phyloP scores from a whole-genome alignment of 352 stramenopile species.

The Phytophthora kernoviae region DNA sequence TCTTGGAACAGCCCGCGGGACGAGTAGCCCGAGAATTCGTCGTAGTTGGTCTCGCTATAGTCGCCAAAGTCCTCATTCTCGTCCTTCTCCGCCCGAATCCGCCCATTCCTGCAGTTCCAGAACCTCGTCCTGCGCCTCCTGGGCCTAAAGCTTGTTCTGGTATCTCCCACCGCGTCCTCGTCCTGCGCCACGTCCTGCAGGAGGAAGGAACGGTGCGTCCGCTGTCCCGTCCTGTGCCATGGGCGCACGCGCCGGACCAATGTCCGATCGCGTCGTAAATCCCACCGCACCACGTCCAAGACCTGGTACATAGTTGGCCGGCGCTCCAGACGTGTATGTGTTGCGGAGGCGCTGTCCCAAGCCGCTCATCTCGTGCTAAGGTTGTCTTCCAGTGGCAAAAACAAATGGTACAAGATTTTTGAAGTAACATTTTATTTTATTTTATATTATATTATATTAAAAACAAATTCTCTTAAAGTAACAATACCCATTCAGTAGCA shows the following conservation, averaged over 20 bases:
- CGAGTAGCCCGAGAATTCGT: conserved; percentile 91
- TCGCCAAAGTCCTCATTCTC: conserved; percentile 88
- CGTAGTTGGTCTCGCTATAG: conserved; percentile 93
- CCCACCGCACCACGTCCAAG: conserved; percentile 95
- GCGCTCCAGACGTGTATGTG: conserved; percentile 89
- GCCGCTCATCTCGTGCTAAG: conserved; percentile 54
- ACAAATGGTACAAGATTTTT: no score
- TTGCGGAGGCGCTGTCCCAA: conserved; percentile 73
- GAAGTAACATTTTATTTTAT: no score
- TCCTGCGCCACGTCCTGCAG: conserved; percentile 61
- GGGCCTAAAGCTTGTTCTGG: conserved; percentile 13
- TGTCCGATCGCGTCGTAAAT: conserved; percentile 97
- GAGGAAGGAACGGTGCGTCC: conserved; percentile 75
- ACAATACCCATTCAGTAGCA: no score
- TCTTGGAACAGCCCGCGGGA: conserved; percentile 90
- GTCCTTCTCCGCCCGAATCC: conserved; percentile 87
- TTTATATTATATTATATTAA: no score
- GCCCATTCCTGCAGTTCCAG: conserved; percentile 78
- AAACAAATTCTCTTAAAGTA: no score
- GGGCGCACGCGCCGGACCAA: conserved; percentile 89
- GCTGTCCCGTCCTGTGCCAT: conserved; percentile 66
- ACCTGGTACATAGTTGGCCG: conserved; percentile 96
- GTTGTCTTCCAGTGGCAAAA: no score
- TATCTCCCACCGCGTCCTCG: conserved; percentile 49
- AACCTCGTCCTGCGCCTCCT: conserved; percentile 63